Percentiles rank a stretch among this genome's conserved stretches.
These are phyloP conservation scores for Hordeum pubiflorum DNA, from an alignment of 202 grass and related monocot species.

Conservation along the genomic window DNA sequence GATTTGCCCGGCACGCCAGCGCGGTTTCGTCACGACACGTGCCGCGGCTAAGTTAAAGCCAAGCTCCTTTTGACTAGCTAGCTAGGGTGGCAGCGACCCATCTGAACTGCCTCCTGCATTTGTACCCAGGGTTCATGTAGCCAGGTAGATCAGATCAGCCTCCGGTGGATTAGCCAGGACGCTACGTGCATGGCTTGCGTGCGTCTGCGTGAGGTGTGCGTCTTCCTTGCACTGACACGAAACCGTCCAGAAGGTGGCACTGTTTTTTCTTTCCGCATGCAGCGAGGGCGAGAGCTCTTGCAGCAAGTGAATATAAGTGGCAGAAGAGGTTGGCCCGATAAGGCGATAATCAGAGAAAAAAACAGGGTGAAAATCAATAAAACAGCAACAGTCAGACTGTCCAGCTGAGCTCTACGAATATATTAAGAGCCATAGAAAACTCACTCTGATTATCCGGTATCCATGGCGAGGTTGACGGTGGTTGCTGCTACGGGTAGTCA, in stretches of 20 bases:
- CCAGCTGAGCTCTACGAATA: background rate
- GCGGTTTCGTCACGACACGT: no score
- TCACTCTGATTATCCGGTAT: background rate
- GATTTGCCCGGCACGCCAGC: no score
- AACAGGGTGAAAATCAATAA: background rate
- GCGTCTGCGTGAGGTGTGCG: background rate
- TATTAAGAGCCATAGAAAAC: background rate
- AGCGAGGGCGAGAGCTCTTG: no score
- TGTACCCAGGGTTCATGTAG: no score
- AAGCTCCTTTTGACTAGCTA: no score
- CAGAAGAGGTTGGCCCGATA: no score
- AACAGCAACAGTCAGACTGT: background rate
- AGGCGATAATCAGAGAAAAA: background rate
- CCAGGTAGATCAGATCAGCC: no score
- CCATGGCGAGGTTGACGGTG: background rate
- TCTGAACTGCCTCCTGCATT: no score
- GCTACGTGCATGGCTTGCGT: background rate
- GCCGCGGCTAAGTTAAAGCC: no score
- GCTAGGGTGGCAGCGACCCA: no score
- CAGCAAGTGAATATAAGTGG: no score
- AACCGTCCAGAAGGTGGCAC: background rate
- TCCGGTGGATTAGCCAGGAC: background rate
- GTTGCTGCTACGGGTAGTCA: conserved; percentile 21
- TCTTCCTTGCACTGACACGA: background rate
- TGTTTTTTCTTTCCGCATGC: background rate